Evolutionary conservation across 2,329 filamentous ascomycete species (phyloP), one percentile per base, ranked within the genome.

Genomic region (Xylaria multiplex): DNA sequence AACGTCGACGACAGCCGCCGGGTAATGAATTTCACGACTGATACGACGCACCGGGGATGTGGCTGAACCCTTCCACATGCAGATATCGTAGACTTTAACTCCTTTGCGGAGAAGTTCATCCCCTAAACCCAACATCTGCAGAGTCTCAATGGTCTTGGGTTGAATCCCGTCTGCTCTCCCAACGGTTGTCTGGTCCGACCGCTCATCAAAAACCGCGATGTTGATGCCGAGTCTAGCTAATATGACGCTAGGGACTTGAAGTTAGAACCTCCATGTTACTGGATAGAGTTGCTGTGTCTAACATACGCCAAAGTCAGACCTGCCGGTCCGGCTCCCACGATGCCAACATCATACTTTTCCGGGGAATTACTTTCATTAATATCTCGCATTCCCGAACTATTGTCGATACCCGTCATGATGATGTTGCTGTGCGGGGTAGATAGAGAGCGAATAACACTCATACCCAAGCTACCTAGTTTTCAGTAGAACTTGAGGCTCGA

Each of bases 131-230:
- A 93, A 88, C 78, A 92, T 90, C 68, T 87, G 86, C 72, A 93
- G 86, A 0, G 91, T 93, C 80, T 93, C 91, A 72, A 93, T 91
- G 0, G 90, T 91, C 79, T 93, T 93, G 50, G 91, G 91, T 73
- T 93, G 91, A 59, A 93, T 81, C 46, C 91, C 91, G 76, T 93
- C 91, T 66, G 74, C 77, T 63, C 86, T 82, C 48, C 90, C 90
- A 8, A 89, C 89, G 6, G 86, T 82, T 1, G 91, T 93, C 73
- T 87, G 87, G 72, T 91, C 86, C 40, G 86, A 81, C 69, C 90
- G 81, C 74, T 93, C 89, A 79, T 93, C 91, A 55, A 93, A 82
- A 50, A 93, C 83, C 46, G 85, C 83, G 2, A 87, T 84, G 62
- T 87, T 86, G 72, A 92, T 86, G 14, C 90, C 90, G 72, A 87